Conservation (phyloP, 164 flowering plant genomes). For the Pachysandra terminalis region DNA sequence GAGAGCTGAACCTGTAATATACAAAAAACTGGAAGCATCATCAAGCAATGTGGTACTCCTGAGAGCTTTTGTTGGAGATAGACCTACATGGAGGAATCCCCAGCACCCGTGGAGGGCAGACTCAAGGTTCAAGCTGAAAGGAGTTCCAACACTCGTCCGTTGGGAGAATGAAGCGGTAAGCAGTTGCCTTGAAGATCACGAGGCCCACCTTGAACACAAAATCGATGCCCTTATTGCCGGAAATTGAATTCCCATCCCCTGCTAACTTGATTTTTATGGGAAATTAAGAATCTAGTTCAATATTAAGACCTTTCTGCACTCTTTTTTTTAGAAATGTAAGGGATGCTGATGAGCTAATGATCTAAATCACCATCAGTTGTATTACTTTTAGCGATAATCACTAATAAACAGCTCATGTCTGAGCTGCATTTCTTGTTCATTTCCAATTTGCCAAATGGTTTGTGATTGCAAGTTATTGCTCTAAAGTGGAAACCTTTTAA, state of each 20-base stretch:
- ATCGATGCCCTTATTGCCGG: slow-evolving; percentile 57
- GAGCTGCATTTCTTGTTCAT: too few relatives aligned
- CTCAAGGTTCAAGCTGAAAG: slow-evolving; percentile 72
- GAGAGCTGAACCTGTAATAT: slow-evolving; percentile 92
- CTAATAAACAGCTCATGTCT: too few relatives aligned
- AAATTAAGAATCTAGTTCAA: too few relatives aligned
- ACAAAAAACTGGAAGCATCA: slow-evolving; percentile 69
- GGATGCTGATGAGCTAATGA: too few relatives aligned
- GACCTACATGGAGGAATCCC: slow-evolving; percentile 92
- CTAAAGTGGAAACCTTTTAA: too few relatives aligned
- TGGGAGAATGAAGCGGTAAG: slow-evolving; percentile 68
- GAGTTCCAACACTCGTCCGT: slow-evolving; percentile 82
- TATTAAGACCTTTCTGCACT: too few relatives aligned
- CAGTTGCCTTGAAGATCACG: slow-evolving; percentile 90
- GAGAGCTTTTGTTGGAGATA: slow-evolving; percentile 91
- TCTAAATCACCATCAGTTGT: too few relatives aligned
- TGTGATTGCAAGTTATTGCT: too few relatives aligned
- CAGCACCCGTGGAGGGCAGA: slow-evolving; percentile 77
- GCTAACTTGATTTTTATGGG: too few relatives aligned
- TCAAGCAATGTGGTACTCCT: slow-evolving; percentile 53
- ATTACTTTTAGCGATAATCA: too few relatives aligned
- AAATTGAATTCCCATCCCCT: slow-evolving; percentile 6
- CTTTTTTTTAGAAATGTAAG: too few relatives aligned
- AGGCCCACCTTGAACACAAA: slow-evolving; percentile 73
- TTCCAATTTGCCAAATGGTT: too few relatives aligned